A percentile compares a stretch with the other conserved stretches of the same genome.
These are phyloP conservation scores for Termitomyces sp. DNA, from an alignment of 768 basidiomycete genomes.

Conservation along the genomic window DNA sequence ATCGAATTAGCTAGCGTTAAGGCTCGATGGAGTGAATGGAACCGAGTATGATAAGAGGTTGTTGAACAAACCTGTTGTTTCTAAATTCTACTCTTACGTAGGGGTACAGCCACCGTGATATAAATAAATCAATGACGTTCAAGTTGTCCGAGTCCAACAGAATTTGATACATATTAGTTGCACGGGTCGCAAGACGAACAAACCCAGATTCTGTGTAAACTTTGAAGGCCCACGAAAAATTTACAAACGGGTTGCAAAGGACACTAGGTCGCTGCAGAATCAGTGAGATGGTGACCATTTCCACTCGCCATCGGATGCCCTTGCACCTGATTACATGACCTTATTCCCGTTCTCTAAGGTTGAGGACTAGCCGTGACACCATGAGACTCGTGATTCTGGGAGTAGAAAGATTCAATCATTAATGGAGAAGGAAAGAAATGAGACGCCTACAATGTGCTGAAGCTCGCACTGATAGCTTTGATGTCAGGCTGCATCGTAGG, in stretches of 20 bases:
- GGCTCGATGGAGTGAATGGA: not conserved
- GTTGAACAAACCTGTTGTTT: too few relatives aligned
- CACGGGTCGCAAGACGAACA: too few relatives aligned
- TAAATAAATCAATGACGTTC: slow-evolving; percentile 1
- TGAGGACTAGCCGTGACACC: slow-evolving; percentile 34
- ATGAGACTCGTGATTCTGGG: slow-evolving; percentile 28
- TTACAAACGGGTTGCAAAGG: too few relatives aligned
- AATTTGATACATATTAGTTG: too few relatives aligned
- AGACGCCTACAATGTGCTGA: slow-evolving; percentile 29
- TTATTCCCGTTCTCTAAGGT: slow-evolving; percentile 17
- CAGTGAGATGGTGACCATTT: not conserved
- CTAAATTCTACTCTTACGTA: not conserved
- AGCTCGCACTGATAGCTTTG: slow-evolving; percentile 34
- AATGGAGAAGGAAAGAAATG: not conserved
- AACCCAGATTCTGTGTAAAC: too few relatives aligned
- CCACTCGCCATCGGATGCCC: not conserved
- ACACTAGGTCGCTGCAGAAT: too few relatives aligned
- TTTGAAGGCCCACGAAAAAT: too few relatives aligned
- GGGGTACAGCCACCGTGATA: not conserved
- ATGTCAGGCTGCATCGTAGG: slow-evolving; percentile 24
- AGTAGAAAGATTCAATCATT: not conserved
- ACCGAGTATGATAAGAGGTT: not conserved
- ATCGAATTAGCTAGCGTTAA: not conserved
- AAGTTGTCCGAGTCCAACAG: too few relatives aligned
- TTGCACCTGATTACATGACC: not conserved